Evolutionary conservation across 2,329 filamentous ascomycete genomes (phyloP).

Genomic region (Fonsecaea pedrosoi): DNA sequence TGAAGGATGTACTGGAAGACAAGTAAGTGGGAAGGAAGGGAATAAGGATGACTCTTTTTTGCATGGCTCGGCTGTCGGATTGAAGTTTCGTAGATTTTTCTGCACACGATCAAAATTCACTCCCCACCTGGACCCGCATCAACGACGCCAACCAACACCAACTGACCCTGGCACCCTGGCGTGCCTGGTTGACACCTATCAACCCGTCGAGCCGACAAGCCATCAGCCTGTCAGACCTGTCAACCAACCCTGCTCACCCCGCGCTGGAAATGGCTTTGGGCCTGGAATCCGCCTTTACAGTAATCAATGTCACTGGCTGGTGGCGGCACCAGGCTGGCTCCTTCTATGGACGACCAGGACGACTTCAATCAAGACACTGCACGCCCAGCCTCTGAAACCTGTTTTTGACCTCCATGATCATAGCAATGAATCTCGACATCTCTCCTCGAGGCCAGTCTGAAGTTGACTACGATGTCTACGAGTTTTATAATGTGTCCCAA

Average conservation of each 20-base stretch:
- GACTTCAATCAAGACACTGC: no score
- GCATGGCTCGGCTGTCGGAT: neutral
- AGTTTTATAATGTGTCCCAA: no score
- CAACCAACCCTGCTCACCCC: neutral
- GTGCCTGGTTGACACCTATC: neutral
- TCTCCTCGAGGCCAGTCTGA: no score
- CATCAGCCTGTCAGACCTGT: neutral
- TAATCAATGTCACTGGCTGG: no score
- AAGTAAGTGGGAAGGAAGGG: neutral
- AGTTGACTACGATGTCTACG: no score
- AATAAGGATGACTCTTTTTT: neutral
- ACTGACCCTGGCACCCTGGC: neutral
- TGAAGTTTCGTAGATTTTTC: neutral
- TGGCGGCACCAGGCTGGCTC: no score
- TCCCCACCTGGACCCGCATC: neutral
- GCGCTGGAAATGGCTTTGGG: neutral
- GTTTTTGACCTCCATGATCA: no score
- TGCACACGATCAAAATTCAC: constrained; percentile 2
- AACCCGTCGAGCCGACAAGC: neutral
- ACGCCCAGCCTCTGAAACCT: no score
- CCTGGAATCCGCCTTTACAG: no score
- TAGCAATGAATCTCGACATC: no score
- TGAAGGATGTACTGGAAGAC: neutral
- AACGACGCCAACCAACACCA: neutral
- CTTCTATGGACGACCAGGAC: no score